These are phyloP conservation scores for Schizochytrium sp. DNA, from an alignment of 108 stramenopile genomes.

Conservation along the genomic window DNA sequence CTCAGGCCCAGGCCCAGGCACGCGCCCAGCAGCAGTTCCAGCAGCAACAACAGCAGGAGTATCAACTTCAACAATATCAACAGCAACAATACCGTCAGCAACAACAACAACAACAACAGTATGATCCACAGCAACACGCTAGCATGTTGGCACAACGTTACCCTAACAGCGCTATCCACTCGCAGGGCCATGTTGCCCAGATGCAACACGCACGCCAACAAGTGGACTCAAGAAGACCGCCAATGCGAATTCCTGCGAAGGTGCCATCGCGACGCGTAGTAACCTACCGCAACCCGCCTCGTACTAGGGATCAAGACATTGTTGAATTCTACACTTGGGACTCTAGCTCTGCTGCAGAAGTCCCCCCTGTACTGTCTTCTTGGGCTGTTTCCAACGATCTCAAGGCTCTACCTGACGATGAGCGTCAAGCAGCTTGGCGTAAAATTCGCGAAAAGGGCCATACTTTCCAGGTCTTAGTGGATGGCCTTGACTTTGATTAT, in stretches of 20 bases:
- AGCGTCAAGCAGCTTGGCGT: background rate
- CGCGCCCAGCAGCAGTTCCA: background rate
- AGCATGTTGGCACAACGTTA: background rate
- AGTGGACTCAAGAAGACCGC: background rate
- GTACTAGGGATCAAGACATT: background rate
- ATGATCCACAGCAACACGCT: constrained; percentile 21
- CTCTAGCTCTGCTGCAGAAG: background rate
- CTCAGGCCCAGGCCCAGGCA: background rate
- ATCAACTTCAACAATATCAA: background rate
- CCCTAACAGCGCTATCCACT: background rate
- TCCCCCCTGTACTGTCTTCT: background rate
- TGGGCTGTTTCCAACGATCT: background rate
- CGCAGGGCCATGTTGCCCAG: background rate
- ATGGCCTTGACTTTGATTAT: constrained; percentile 12
- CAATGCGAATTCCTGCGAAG: background rate
- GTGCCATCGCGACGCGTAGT: background rate
- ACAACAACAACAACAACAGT: background rate
- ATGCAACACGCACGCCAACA: constrained; percentile 13
- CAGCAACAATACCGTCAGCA: background rate
- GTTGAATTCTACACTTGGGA: constrained; percentile 49
- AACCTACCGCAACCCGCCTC: background rate
- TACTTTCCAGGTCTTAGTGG: background rate
- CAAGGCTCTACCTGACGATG: background rate
- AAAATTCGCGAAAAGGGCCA: background rate
- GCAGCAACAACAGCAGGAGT: background rate